Percentiles rank a stretch among this genome's conserved stretches.
Evolutionary conservation across 495 filamentous ascomycete genomes (phyloP).

Genomic region (Annulohypoxylon maeteangense): DNA sequence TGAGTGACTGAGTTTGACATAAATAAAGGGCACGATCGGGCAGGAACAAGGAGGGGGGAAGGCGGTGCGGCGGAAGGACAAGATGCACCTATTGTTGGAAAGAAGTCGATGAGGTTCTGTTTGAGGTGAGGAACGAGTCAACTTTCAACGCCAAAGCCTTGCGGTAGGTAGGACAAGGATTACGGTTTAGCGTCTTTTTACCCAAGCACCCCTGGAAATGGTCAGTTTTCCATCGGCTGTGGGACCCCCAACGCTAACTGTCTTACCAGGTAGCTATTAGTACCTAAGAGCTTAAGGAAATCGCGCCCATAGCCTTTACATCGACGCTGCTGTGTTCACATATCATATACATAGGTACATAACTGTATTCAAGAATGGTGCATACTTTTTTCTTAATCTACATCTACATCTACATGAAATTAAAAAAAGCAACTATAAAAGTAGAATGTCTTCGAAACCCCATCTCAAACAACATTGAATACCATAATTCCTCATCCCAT

Average conservation of each 20-base stretch:
- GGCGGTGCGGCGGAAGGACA: conserved; percentile 5
- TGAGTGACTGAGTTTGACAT: conserved; percentile 35
- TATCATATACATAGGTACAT: background rate
- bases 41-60: background rate
- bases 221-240: background rate
- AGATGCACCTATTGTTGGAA: conserved; percentile 24
- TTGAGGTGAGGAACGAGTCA: conserved; percentile 24
- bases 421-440: too few relatives aligned
- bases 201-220: background rate
- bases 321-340: too few relatives aligned
- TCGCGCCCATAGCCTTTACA: background rate
- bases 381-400: too few relatives aligned
- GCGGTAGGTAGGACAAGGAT: conserved; percentile 25
- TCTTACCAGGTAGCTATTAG: background rate
- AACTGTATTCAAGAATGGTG: background rate
- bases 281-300: conserved; percentile 2
- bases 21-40: background rate
- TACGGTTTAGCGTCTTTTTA: conserved; percentile 8
- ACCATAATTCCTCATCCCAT: background rate
- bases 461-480: too few relatives aligned
- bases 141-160: conserved; percentile 27
- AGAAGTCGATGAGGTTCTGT: conserved; percentile 12
- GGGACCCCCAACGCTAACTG: background rate
- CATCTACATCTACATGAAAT: too few relatives aligned
- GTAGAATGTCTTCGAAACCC: too few relatives aligned